Base-by-base conservation (phyloP, 2,329 filamentous ascomycete species). In the Ceratocystis alfenasii region DNA sequence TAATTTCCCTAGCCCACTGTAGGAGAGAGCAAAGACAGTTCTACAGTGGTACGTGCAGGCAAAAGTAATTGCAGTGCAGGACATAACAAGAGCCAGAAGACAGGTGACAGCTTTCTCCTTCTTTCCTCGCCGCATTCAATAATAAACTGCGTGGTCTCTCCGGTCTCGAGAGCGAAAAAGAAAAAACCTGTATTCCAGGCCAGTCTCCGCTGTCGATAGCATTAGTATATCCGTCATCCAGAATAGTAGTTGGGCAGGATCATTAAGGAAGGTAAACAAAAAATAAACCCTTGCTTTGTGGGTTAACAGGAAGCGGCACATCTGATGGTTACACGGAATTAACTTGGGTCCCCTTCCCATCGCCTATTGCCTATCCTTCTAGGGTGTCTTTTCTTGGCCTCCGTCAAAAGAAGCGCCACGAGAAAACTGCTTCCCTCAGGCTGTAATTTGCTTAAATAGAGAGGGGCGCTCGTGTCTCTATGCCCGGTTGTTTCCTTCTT, bases 221-320 rank as follows among this genome's bases (percentile, higher is more conserved):
- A n/a, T 17, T 17, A 8, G 28, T 30, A n/a, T 25, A 17, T 20
- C n/a, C 15, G 6, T 33, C 12, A 30, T 59, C 53, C 15, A 59
- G 53, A 59, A 59, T 59, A 59, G 53, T 28, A 59, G 25, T 12
- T 7, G 20, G 22, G 22, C 25, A 59, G 53, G 53, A 59, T 59
- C 53, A 59, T 12, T 36, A 59, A 59, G 53, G 7, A 17, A 59
- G 33, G 17, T 25, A 53, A 25, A 53, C 48, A 53, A 10, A 15
- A 53, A 53, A 53, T 36, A 59, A 33, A 36, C 53, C 53, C 53
- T 59, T 59, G 53, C 53, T 10, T 36, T 10, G 53, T 36, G 53
- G 53, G 53, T 33, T 30, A 59, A 59, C 33, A 59, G 53, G 28
- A 59, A 59, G 53, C 53, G 53, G 53, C 53, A 10, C 53, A 33